A percentile compares a stretch with the other conserved stretches of the same genome.
phyloP scores from a whole-genome alignment of 2,329 filamentous ascomycete genomes.

The Ophiostoma quercus region DNA sequence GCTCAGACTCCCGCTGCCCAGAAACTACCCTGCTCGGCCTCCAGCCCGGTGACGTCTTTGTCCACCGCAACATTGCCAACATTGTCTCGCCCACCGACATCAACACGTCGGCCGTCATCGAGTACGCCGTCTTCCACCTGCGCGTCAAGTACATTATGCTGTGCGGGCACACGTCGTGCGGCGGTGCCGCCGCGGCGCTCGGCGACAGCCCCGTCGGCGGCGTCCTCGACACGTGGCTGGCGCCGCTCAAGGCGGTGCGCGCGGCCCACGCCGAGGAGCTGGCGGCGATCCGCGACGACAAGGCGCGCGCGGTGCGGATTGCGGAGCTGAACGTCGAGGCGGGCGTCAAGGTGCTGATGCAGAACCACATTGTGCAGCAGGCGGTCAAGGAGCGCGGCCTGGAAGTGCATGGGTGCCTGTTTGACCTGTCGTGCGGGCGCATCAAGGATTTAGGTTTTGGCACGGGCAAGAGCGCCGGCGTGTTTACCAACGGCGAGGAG shows the following conservation, averaged over 20 bases:
- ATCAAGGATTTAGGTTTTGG: constrained; percentile 47
- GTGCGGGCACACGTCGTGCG: constrained; percentile 64
- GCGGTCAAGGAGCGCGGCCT: constrained; percentile 66
- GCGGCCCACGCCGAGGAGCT: constrained; percentile 51
- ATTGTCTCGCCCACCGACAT: constrained; percentile 70
- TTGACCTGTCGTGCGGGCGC: constrained; percentile 53
- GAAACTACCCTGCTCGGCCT: constrained; percentile 76
- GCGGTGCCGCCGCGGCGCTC: constrained; percentile 59
- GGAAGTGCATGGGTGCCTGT: constrained; percentile 71
- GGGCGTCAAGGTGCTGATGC: constrained; percentile 61
- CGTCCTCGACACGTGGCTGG: constrained; percentile 52
- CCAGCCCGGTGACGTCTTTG: constrained; percentile 78
- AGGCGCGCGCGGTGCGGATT: constrained; percentile 54
- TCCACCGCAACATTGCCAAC: constrained; percentile 88
- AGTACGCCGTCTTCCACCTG: constrained; percentile 69
- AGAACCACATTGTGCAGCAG: constrained; percentile 63
- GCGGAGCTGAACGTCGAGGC: constrained; percentile 72
- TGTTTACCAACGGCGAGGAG: constrained; percentile 29
- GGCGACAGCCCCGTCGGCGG: constrained; percentile 45
- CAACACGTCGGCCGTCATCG: constrained; percentile 68
- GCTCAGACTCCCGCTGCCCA: constrained; percentile 77
- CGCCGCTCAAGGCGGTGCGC: constrained; percentile 45
- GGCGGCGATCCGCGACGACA: constrained; percentile 47
- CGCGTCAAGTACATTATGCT: constrained; percentile 66
- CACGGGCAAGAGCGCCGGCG: constrained; percentile 32